Conservation (phyloP, 176 grass and related monocot genomes). For the Eleusine coracana region DNA sequence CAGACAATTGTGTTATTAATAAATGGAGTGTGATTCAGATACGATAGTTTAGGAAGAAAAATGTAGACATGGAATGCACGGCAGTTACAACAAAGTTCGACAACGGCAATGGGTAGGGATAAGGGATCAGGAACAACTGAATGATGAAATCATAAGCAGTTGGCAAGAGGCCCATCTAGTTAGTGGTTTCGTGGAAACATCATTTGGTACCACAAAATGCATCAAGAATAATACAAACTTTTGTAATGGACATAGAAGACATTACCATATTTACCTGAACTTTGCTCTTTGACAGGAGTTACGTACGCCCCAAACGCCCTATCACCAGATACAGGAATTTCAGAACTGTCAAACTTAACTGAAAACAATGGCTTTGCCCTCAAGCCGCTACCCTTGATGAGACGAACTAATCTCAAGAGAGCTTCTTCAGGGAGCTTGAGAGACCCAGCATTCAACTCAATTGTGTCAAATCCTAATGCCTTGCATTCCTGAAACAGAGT, state of each 20-base stretch:
- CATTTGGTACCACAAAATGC: neutral
- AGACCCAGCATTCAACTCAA: slow-evolving; percentile 86
- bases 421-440: slow-evolving; percentile 86
- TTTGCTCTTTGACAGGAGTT: slow-evolving; percentile 52
- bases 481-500: slow-evolving; percentile 73
- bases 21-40: neutral
- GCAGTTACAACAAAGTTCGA: neutral
- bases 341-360: slow-evolving; percentile 84
- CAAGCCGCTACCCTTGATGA: slow-evolving; percentile 69
- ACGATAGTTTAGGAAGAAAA: neutral
- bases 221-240: neutral
- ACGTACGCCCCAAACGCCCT: slow-evolving; percentile 85
- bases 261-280: slow-evolving; percentile 47
- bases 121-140: neutral
- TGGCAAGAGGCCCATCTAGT: too few species aligned
- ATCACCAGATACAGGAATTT: slow-evolving; percentile 65
- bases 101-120: neutral
- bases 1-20: neutral
- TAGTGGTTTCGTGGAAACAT: neutral
- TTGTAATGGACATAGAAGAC: neutral
- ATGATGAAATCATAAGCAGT: neutral
- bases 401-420: slow-evolving; percentile 73
- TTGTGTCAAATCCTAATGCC: slow-evolving; percentile 81
- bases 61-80: neutral
- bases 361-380: slow-evolving; percentile 72